Conservation (phyloP, 2,329 filamentous ascomycete species). For the Talaromyces funiculosus region DNA sequence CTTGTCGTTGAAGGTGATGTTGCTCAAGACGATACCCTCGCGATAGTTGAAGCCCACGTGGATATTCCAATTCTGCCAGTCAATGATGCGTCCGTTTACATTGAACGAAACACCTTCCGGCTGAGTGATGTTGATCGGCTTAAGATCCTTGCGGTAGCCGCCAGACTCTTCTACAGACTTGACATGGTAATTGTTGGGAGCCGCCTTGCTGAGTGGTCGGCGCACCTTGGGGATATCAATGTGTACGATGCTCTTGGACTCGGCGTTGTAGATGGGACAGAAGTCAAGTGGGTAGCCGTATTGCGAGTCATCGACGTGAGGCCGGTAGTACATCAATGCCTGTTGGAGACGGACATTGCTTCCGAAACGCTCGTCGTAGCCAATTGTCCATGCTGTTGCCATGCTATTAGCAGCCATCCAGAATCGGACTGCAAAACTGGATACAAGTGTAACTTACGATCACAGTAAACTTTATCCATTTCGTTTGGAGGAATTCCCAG, state of each 20-base stretch:
- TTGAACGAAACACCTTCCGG: conserved; percentile 85
- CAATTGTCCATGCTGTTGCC: conserved; percentile 75
- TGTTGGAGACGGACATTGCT: conserved; percentile 75
- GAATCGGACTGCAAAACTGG: neutral
- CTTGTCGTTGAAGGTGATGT: conserved; percentile 85
- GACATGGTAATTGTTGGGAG: conserved; percentile 74
- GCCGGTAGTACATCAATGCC: conserved; percentile 92
- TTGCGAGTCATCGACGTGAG: conserved; percentile 76
- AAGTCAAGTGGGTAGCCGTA: conserved; percentile 91
- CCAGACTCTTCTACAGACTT: conserved; percentile 60
- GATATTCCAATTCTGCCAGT: conserved; percentile 91
- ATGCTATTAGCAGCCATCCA: neutral
- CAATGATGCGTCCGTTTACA: conserved; percentile 65
- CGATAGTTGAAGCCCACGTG: conserved; percentile 94
- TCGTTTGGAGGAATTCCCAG: conserved; percentile 74
- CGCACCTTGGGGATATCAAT: conserved; percentile 78
- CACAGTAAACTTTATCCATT: conserved; percentile 95
- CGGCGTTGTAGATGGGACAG: conserved; percentile 82
- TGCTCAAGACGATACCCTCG: conserved; percentile 83
- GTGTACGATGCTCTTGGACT: conserved; percentile 70
- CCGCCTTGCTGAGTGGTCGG: conserved; percentile 64
- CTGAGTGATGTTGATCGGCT: conserved; percentile 82
- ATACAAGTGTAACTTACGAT: conserved; percentile 52
- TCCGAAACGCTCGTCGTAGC: conserved; percentile 85
- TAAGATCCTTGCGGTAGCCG: conserved; percentile 72